Evolutionary conservation across 345 rosid genomes (phyloP), one percentile per base, ranked within the genome.

Genomic region (Pelargonium nanum): DNA sequence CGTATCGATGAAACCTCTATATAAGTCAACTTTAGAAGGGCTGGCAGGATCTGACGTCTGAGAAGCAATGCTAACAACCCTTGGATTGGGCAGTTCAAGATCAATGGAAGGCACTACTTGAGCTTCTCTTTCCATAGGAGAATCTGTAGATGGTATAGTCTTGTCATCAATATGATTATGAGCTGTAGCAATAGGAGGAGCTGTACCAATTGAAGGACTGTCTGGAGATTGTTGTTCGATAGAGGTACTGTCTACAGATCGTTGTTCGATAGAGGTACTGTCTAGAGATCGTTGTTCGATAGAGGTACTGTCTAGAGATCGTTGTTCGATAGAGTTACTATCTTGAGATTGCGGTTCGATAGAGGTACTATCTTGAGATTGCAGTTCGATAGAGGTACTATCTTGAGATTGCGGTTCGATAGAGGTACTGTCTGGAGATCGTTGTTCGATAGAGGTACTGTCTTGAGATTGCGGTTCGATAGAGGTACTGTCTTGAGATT

Each of bases 1-100:
- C 55, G 97, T 92, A 68, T 92, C 96, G 56, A 92, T 84, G 13
- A 73, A 77, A 54, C 86, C 91, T 71, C 81, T 71, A 40, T 17
- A 9, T 2, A 10, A 40, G 48, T 8, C 32, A 28, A 7, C 7
- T 28, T 28, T 52, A n/a, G 55, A 52, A 52, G 55, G 55, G n/a
- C 55, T 52, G 22, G 0, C 55, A 21, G 55, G 55, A 19, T 52
- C 22, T 26, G 70, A 44, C 60, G 68, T 53, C 22, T 72, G 65
- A 19, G 58, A 55, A 22, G 62, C 64, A 63, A 67, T 73, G 59
- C 60, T 26, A 55, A 60, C 62, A 44, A 72, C 61, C 71, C 73
- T 84, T 56, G 64, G 64, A 17, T 24, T 70, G 60, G 82, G 81
- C 62, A 82, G 64, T 60, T 45, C 56, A 74, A 68, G 56, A 24